Evolutionary conservation across 106 monocot genomes (phyloP), one percentile per base, ranked within the genome.

Genomic region (Dioscorea dumetorum): DNA sequence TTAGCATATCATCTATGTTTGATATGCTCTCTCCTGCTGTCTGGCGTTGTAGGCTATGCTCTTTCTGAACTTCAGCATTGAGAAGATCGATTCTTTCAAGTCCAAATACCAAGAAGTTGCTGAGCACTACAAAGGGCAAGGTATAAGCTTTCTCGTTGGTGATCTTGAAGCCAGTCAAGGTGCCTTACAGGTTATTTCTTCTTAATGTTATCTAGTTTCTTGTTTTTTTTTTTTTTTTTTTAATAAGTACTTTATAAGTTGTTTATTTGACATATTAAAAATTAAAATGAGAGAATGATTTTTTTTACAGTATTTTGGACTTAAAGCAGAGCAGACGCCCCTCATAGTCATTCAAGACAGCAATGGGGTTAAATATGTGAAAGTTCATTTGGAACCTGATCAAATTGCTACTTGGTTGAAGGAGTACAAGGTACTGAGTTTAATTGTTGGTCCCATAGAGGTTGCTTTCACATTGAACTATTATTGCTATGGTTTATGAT

Each of bases 71-170:
- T 92, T 92, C 63, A 79, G 73, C 61, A 65, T 49, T 35, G 77
- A 76, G 23, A 41, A 80, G 15, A 73, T 84, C 77, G 89, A 87
- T 50, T 68, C 82, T 18, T 87, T 92, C 58, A 87, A 90, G 68
- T 78, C 88, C 16, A 82, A 76, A 23, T 84, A 78, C 34, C 58
- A 74, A 65, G 82, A 82, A 28, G 80, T 80, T 70, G 97, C 89
- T 50, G 53, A 74, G 57, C 57, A 54, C 9, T 89, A 70, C 76
- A 92, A 84, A 61, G 82, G 70, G 58, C 70, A 84, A 64, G 69
- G 74, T 5, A 56, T 92, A 53, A 84, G 76, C 62, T 97, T 92
- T 81, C 63, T 97, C 65, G 66, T 97, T 61, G 92, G 89, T 71
- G 92, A 92, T 72, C 51, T 89, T 84, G 87, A 92, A 8, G 80